Percentiles rank a stretch among this genome's conserved stretches.
Evolutionary conservation across 2,329 filamentous ascomycete species (phyloP).

Genomic region (Pseudogymnoascus sp.): DNA sequence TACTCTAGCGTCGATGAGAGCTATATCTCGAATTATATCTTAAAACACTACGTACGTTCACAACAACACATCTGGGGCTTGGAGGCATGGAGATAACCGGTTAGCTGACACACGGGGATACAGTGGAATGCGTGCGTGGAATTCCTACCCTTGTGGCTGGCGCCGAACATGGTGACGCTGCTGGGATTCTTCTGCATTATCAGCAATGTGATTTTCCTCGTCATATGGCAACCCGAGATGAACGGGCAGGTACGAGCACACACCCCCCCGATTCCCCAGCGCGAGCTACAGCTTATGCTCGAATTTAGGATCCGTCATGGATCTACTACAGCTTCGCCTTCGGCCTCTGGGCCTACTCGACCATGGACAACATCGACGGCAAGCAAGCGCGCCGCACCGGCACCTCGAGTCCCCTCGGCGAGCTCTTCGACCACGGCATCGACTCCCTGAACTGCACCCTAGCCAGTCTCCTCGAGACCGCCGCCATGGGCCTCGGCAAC

Average conservation of each 20-base stretch:
- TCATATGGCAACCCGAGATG: slow-evolving; percentile 9
- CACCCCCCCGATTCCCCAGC: not conserved
- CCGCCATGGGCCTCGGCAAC: slow-evolving; percentile 84
- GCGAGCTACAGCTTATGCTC: slow-evolving; percentile 10
- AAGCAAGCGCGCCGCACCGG: slow-evolving; percentile 94
- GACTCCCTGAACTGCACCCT: slow-evolving; percentile 97
- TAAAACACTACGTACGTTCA: slow-evolving; percentile 81
- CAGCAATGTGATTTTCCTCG: slow-evolving; percentile 59
- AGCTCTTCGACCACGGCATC: slow-evolving; percentile 98
- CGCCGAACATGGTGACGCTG: slow-evolving; percentile 95
- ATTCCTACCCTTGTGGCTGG: slow-evolving; percentile 87
- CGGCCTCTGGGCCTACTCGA: slow-evolving; percentile 97
- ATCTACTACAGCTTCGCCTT: slow-evolving; percentile 93
- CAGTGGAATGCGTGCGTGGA: slow-evolving; percentile 98
- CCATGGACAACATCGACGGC: slow-evolving; percentile 97
- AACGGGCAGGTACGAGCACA: not conserved
- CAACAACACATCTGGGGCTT: slow-evolving; percentile 16
- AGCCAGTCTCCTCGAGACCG: slow-evolving; percentile 81
- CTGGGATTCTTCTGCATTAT: slow-evolving; percentile 93
- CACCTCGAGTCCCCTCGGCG: slow-evolving; percentile 87
- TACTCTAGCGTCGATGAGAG: slow-evolving; percentile 97
- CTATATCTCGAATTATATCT: slow-evolving; percentile 83
- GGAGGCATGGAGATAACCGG: slow-evolving; percentile 20
- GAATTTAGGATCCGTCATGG: slow-evolving; percentile 70
- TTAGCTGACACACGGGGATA: slow-evolving; percentile 17